A percentile compares a stretch with the other conserved stretches of the same genome.
Conservation (phyloP, 2,329 filamentous ascomycete species). For the Hypoxylon sp. region DNA sequence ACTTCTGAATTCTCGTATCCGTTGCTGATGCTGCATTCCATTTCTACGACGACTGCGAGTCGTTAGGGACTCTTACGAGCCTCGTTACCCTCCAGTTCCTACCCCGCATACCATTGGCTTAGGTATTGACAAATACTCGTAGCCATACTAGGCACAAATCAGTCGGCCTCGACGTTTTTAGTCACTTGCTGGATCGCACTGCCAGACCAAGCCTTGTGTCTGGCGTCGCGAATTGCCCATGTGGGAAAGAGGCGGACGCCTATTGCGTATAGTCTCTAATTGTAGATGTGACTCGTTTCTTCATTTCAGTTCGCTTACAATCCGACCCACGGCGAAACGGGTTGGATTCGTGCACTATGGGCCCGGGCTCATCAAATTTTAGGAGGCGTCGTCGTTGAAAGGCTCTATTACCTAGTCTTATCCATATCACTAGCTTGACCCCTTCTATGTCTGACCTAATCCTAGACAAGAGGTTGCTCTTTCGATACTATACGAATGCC, state of each 20-base stretch:
- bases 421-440: constrained; percentile 2
- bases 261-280: not conserved
- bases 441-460: constrained; percentile 6
- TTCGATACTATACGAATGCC: constrained; percentile 9
- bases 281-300: not conserved
- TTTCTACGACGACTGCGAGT: not conserved
- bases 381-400: not conserved
- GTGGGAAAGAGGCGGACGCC: constrained; percentile 21
- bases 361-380: not conserved
- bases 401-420: not conserved
- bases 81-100: constrained; percentile 21
- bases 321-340: not conserved
- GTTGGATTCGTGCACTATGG: not conserved
- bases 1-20: constrained; percentile 14
- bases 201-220: constrained; percentile 21
- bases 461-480: not conserved
- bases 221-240: constrained; percentile 24
- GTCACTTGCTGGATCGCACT: constrained; percentile 13
- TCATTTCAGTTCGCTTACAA: not conserved
- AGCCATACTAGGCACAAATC: constrained; percentile 27
- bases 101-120: constrained; percentile 25
- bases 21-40: constrained; percentile 8
- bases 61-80: constrained; percentile 23
- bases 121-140: constrained; percentile 36
- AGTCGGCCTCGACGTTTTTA: constrained; percentile 15